Percentiles rank a stretch among this genome's conserved stretches.
Evolutionary conservation across 345 rosid species (phyloP).

Genomic region (Mallotus nudiflorus): DNA sequence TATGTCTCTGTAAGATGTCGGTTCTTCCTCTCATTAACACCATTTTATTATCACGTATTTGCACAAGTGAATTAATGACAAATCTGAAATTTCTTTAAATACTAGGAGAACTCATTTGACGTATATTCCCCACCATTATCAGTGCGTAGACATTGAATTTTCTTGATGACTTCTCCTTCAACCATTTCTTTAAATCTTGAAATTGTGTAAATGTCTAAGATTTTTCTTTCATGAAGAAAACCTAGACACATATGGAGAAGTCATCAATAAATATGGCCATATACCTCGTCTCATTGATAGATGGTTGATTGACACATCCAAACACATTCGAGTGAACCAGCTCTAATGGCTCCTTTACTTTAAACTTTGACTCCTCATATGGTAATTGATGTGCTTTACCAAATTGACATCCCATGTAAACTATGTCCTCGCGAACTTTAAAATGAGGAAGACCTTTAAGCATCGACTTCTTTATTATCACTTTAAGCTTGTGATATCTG

Average conservation of each 20-base stretch:
- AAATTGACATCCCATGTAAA: background rate
- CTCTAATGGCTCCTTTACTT: too few species aligned
- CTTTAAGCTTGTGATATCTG: background rate
- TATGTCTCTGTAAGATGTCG: background rate
- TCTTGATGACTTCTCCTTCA: background rate
- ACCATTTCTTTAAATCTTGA: background rate
- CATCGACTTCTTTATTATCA: constrained; percentile 1
- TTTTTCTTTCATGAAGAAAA: background rate
- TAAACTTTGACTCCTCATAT: too few species aligned
- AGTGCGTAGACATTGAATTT: background rate
- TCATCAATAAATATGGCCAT: background rate
- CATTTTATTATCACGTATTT: background rate
- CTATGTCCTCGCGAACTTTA: background rate
- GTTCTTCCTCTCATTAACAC: background rate
- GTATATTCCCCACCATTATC: background rate
- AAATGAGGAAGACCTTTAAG: background rate
- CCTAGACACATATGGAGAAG: too few species aligned
- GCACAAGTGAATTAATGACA: background rate
- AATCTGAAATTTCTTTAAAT: background rate
- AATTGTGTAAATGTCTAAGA: background rate
- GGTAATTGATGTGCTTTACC: too few species aligned
- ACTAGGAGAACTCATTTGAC: too few species aligned
- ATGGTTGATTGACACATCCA: background rate
- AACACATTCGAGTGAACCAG: background rate
- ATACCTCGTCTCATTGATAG: background rate